These are phyloP conservation scores for Aspergillus latus DNA, from an alignment of 2,329 filamentous ascomycete species.

Conservation along the genomic window DNA sequence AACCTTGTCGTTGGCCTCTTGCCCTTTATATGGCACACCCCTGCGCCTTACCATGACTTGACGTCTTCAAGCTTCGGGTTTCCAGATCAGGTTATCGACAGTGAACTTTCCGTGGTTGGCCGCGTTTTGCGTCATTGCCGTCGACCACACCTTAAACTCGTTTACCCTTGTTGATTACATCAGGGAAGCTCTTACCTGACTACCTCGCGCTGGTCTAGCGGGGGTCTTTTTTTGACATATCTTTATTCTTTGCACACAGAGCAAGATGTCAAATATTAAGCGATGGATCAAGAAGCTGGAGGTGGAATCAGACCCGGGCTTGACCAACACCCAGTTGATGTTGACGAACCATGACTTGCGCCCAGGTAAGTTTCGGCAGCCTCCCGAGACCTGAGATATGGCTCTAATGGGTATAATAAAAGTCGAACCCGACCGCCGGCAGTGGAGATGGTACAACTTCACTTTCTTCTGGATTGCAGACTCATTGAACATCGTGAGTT, in stretches of 20 bases:
- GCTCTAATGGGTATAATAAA: constrained; percentile 34
- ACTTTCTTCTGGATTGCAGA: constrained; percentile 85
- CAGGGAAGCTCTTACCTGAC: neutral
- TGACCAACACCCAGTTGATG: constrained; percentile 79
- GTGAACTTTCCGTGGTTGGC: constrained; percentile 4
- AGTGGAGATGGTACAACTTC: constrained; percentile 90
- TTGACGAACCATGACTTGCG: constrained; percentile 82
- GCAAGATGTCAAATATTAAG: constrained; percentile 30
- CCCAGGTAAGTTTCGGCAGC: constrained; percentile 44
- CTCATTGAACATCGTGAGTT: constrained; percentile 70
- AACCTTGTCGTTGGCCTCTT: neutral
- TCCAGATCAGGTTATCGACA: neutral
- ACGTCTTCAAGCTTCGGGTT: neutral
- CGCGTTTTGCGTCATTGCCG: constrained; percentile 2
- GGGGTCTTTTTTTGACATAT: neutral
- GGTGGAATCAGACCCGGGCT: constrained; percentile 71
- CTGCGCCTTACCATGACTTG: neutral
- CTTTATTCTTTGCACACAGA: neutral
- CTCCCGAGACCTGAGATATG: neutral
- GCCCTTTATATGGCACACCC: neutral
- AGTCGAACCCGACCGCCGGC: constrained; percentile 74
- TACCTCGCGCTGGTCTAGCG: neutral
- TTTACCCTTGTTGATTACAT: constrained; percentile 1
- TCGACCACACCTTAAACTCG: constrained; percentile 1
- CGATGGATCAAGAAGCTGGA: constrained; percentile 58